Base-by-base conservation (phyloP, 441 rosid species). In the Melastoma candidum region DNA sequence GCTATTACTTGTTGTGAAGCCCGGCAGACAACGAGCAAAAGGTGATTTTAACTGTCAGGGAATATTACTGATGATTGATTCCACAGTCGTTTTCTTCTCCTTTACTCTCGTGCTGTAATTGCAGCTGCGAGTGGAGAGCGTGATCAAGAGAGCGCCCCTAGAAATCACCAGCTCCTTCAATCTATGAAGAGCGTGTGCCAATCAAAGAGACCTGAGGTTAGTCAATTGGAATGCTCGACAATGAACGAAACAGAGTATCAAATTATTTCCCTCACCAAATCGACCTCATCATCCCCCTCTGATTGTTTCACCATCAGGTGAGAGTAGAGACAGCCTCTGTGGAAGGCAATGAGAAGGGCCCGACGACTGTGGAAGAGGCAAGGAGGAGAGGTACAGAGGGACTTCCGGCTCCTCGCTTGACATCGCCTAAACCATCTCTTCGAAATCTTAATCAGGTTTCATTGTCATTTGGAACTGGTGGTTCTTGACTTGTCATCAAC, bases 371-470 rank as follows among this genome's bases (percentile, higher is more conserved):
- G 43, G 82, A 81, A 64, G 95, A 87, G 60, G 95, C 95, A 25
- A 84, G 64, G 54, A 85, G 70, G 66, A 76, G 73, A 65, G 84
- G 71, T 9, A 44, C 97, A 86, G 63, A 90, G 73, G 70, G 97
- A 90, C 71, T 90, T 90, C 73, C 87, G 97, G 97, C 95, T 90
- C 59, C 69, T 90, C 44, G 97, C 97, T 47, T 82, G 48, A 66
- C 41, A 32, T 32, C 41, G 8, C 41, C 7, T 4, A 6, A 6
- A 32, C 41, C 41, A 32, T 8, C 41, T 32, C 41, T 4, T 32
- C 41, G 8, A 32, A 32, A 4, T 32, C 41, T 8, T 32, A 32
- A 32, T 32, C 41, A 8, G 41, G 41, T 32, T 32, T 2, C 7
- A 8, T 32, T 4, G 22, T 17, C 22, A 17, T 17, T 17, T 17